Conservation (phyloP, 139 green algal genomes). For the Chlamydomonas applanata region DNA sequence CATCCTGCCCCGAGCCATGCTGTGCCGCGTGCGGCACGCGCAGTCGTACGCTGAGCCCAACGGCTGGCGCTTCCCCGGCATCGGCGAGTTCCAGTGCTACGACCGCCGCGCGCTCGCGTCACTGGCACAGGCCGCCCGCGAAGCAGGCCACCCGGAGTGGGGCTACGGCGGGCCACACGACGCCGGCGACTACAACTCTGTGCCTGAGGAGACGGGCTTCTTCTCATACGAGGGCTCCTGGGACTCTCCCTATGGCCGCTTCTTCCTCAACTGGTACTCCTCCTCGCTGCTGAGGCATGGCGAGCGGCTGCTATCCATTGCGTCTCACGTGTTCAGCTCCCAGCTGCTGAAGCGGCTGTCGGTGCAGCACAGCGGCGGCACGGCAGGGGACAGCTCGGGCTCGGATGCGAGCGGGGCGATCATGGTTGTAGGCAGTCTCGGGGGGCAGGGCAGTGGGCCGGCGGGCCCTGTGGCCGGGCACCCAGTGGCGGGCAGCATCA, state of each 20-base stretch:
- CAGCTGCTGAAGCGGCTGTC: neutral
- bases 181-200: conserved; percentile 56
- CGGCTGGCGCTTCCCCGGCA: conserved; percentile 84
- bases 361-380: neutral
- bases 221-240: conserved; percentile 64
- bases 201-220: conserved; percentile 53
- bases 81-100: conserved; percentile 83
- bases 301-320: conserved; percentile 47
- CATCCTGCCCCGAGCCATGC: too few relatives aligned
- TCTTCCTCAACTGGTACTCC: conserved; percentile 70
- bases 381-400: too few relatives aligned
- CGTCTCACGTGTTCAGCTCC: conserved; percentile 27
- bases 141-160: conserved; percentile 56
- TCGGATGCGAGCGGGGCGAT: too few relatives aligned
- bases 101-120: conserved; percentile 54
- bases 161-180: conserved; percentile 62
- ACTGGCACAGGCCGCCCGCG: conserved; percentile 40
- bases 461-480: too few relatives aligned
- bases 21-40: too few relatives aligned
- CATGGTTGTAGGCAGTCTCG: too few relatives aligned
- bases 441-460: too few relatives aligned
- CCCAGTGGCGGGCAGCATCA: too few relatives aligned
- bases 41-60: conserved; percentile 76
- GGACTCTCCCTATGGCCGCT: conserved; percentile 67
- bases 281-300: conserved; percentile 52